Base-by-base conservation (phyloP, 2,329 filamentous ascomycete species). In the Alternaria atra region DNA sequence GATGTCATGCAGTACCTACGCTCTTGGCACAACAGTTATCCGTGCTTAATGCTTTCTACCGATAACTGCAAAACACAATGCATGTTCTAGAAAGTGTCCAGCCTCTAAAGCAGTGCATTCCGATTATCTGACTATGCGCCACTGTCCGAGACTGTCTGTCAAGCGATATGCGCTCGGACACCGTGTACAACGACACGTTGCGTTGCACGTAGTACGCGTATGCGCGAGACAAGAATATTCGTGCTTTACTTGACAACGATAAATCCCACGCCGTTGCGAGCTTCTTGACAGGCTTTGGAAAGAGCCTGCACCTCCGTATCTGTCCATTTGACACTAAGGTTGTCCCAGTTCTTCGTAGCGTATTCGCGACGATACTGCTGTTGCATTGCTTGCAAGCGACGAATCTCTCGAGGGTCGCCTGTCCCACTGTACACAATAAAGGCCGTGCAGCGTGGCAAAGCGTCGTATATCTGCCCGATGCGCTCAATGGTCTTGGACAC, bases 361-460 rank as follows among this genome's bases (percentile, higher is more conserved):
- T 84, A 89, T 69, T 89, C 87, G 54, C 83, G 80, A 55, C 84
- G 84, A 72, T 85, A 87, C 56, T 80, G 79, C 66, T 83, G 81
- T 57, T 88, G 85, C 79, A 88, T 80, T 1, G 78, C 79, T 69
- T 89, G 86, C 67, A 89, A 74, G 29, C 85, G 82, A 40, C 81
- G 77, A 43, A 87, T 80, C 56, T 87, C 84, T 30, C 85, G 80
- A 25, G 87, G 87, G 69, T 90, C 87, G 30, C 86, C 86, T 2
- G 86, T 88, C n/a, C 88, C 88, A 58, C 84, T 87, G 73, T 89
- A 90, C 30, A 90, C 84, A 29, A 90, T 81, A 55, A 90, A 83
- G 9, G 88, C 83, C 1, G 87, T 89, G 69, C 85, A 86, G 6
- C 82, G 80, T 13, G 87, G 87, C 30, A 90, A 77, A 6, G 82